Percentiles rank a stretch among this genome's conserved stretches.
Conservation (phyloP, 1,139 yeast genomes). For the Yamadazyma epiphylla region DNA sequence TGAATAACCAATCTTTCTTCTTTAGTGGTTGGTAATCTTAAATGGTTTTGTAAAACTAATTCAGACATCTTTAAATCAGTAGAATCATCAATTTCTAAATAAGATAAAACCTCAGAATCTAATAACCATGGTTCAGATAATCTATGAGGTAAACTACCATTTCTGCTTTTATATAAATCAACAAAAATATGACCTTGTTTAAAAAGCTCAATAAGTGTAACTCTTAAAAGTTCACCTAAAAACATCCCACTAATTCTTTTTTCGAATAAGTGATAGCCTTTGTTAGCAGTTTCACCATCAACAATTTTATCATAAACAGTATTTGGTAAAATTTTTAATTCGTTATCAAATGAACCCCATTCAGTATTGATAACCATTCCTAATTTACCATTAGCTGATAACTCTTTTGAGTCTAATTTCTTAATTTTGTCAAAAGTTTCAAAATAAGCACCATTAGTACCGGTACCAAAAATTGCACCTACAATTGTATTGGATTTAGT, state of each 20-base stretch:
- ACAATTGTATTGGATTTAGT: slow-evolving; percentile 68
- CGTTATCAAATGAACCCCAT: slow-evolving; percentile 96
- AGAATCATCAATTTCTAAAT: slow-evolving; percentile 78
- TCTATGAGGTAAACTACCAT: slow-evolving; percentile 59
- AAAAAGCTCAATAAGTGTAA: slow-evolving; percentile 65
- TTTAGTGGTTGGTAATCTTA: slow-evolving; percentile 61
- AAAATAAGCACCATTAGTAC: slow-evolving; percentile 91
- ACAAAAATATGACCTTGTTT: slow-evolving; percentile 51
- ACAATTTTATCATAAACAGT: slow-evolving; percentile 71
- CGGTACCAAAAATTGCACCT: slow-evolving; percentile 94
- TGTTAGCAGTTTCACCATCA: slow-evolving; percentile 74
- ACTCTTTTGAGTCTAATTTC: slow-evolving; percentile 49
- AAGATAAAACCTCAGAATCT: slow-evolving; percentile 79
- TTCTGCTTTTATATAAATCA: slow-evolving; percentile 48
- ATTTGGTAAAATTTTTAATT: slow-evolving; percentile 63
- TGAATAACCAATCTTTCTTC: slow-evolving; percentile 74
- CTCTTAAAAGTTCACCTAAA: slow-evolving; percentile 82
- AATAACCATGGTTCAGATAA: slow-evolving; percentile 71
- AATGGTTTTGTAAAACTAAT: slow-evolving; percentile 56
- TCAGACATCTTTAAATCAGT: slow-evolving; percentile 65
- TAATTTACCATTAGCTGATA: slow-evolving; percentile 35
- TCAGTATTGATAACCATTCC: slow-evolving; percentile 93
- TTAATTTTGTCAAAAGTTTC: slow-evolving; percentile 69
- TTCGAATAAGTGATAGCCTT: slow-evolving; percentile 86
- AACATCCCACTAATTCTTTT: slow-evolving; percentile 94